A percentile compares a stretch with the other conserved stretches of the same genome.
phyloP scores from a whole-genome alignment of 306 rosid species.

The Dryas octopetala region DNA sequence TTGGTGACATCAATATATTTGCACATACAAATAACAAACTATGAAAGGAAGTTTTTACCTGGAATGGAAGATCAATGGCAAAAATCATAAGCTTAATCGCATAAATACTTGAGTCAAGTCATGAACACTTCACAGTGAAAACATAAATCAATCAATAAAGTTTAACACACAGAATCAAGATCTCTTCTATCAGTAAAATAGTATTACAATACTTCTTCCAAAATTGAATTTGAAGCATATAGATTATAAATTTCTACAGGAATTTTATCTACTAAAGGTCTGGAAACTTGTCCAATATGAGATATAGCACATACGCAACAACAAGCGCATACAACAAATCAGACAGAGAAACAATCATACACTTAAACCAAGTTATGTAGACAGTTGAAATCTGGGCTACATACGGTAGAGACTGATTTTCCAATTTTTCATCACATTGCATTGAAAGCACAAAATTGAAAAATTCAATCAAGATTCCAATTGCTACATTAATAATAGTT shows the following conservation, averaged over 20 bases:
- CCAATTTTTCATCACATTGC: neutral
- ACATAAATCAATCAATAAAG: neutral
- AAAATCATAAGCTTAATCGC: conserved; percentile 6
- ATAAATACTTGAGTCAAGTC: neutral
- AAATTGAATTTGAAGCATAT: neutral
- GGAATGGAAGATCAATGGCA: conserved; percentile 15
- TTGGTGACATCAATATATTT: neutral
- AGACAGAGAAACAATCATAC: conserved; percentile 4
- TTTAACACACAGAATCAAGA: neutral
- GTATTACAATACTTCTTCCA: neutral
- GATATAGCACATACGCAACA: neutral
- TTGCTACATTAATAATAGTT: neutral
- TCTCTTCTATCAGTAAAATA: neutral
- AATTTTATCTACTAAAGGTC: neutral
- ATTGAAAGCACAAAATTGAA: neutral
- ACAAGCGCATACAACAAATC: neutral
- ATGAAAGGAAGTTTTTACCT: conserved; percentile 23
- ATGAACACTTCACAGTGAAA: neutral
- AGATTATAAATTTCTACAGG: neutral
- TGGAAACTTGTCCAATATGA: neutral
- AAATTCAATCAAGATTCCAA: neutral
- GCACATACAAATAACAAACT: neutral
- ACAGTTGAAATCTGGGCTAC: neutral
- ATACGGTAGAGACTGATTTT: neutral
- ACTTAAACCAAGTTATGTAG: neutral